These are phyloP conservation scores for Phoma sp. DNA, from an alignment of 2,329 filamentous ascomycete genomes.

Conservation along the genomic window DNA sequence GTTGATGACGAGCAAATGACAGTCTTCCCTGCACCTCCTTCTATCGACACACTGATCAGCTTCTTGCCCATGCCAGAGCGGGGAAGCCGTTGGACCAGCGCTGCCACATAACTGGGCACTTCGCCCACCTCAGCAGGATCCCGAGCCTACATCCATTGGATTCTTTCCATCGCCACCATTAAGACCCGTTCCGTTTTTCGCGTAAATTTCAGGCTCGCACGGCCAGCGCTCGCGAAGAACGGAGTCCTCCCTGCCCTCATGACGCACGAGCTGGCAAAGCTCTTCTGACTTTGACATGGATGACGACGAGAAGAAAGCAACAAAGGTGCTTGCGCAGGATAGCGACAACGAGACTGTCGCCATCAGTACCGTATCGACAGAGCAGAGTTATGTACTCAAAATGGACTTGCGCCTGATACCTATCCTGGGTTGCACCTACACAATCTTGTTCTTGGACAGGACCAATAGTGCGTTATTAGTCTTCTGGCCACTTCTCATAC, in stretches of 20 bases:
- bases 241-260: background rate
- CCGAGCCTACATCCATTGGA: background rate
- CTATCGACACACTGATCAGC: background rate
- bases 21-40: background rate
- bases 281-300: slow-evolving; percentile 9
- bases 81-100: background rate
- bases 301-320: slow-evolving; percentile 29
- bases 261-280: background rate
- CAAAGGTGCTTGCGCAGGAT: slow-evolving; percentile 20
- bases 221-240: background rate
- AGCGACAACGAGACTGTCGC: slow-evolving; percentile 18
- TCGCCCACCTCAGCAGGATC: background rate
- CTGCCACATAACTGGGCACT: background rate
- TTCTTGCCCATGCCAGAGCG: background rate
- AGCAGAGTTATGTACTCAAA: slow-evolving; percentile 61
- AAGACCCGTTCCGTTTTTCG: slow-evolving; percentile 6
- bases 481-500: background rate
- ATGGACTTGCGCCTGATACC: slow-evolving; percentile 66
- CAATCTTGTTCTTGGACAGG: slow-evolving; percentile 70
- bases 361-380: slow-evolving; percentile 4
- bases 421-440: slow-evolving; percentile 71
- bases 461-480: slow-evolving; percentile 61
- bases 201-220: background rate
- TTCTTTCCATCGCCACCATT: slow-evolving; percentile 3
- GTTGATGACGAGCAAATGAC: background rate